Evolutionary conservation across 2,329 filamentous ascomycete genomes (phyloP), one percentile per base, ranked within the genome.

Genomic region (Clonostachys sp.): DNA sequence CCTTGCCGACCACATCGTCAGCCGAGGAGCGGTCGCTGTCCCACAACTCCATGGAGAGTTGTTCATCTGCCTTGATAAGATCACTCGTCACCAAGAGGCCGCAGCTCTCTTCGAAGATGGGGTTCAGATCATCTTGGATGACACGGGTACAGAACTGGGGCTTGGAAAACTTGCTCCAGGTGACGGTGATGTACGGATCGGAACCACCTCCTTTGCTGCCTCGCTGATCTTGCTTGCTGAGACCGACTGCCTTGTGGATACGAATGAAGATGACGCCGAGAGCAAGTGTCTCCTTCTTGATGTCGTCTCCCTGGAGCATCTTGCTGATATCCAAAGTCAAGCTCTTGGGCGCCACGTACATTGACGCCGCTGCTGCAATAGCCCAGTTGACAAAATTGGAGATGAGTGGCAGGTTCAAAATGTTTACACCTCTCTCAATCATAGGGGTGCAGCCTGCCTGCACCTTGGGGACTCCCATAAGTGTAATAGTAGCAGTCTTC

Each of bases 371-470:
- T 0, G 94, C 84, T 36, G 84, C 84, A 57, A 97, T 95, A 6
- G 92, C 90, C 70, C 91, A 96, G 67, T 96, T 96, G 66, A 96
- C 92, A 61, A 99, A 97, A 58, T 95, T 95, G 13, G 89, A 95
- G 57, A 97, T 96, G 36, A 97, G 66, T 1, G 92, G 92, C 10
- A 97, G 72, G 56, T 97, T 96, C 24, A 97, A 73, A 42, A 97
- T 83, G 56, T 97, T 97, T 51, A 95, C 84, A 3, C 91, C 92
- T 54, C 83, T 86, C 62, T 94, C 83, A n/a, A 96, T 67, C 86
- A 97, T 94, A 0, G 94, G 94, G 13, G 91, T 86, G 61, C 92
- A 97, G 2, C 90, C 89, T 14, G 91, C 92, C 58, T 87, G 80
- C 5, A 97, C 86, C 59, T 95, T 91, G 12, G 94, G 94, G 5